Conservation (phyloP, 1,284 basidiomycete genomes). For the Apiotrichum laibachii region DNA sequence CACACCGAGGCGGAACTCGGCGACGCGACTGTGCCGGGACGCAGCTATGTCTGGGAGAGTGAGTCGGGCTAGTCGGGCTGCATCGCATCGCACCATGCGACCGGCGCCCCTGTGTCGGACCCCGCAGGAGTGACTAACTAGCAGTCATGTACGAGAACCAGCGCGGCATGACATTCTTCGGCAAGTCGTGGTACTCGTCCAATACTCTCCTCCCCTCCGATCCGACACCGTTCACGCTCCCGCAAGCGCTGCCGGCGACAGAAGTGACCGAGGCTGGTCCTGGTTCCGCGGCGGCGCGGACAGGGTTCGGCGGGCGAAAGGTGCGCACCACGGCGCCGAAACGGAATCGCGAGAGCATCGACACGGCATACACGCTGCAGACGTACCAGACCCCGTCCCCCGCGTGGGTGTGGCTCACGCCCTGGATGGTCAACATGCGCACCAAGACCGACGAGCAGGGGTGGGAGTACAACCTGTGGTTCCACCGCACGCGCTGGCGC, state of each 20-base stretch:
- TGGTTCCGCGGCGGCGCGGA: too few species aligned
- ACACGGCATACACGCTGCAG: conserved; percentile 46
- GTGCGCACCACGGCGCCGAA: conserved; percentile 1
- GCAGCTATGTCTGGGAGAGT: conserved; percentile 67
- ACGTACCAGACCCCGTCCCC: conserved; percentile 47
- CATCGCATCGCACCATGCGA: neutral
- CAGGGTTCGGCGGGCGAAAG: too few species aligned
- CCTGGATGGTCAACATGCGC: conserved; percentile 53
- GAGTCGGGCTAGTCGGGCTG: conserved; percentile 39
- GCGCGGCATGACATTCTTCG: conserved; percentile 46
- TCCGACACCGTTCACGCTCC: conserved; percentile 46
- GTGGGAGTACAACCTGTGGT: conserved; percentile 51
- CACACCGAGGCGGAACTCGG: conserved; percentile 12
- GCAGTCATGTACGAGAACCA: conserved; percentile 52
- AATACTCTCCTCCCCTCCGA: conserved; percentile 46
- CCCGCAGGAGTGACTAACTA: conserved; percentile 3
- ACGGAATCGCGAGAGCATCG: conserved; percentile 28
- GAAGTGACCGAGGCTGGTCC: conserved; percentile 13
- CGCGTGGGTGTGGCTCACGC: conserved; percentile 48
- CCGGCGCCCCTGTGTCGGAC: neutral
- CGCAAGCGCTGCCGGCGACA: conserved; percentile 12
- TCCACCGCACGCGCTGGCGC: conserved; percentile 42
- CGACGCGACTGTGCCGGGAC: neutral
- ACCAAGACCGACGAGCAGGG: conserved; percentile 50
- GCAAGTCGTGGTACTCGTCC: conserved; percentile 47